phyloP scores from a whole-genome alignment of 805 yeast species.

The Yamadazyma sp. region DNA sequence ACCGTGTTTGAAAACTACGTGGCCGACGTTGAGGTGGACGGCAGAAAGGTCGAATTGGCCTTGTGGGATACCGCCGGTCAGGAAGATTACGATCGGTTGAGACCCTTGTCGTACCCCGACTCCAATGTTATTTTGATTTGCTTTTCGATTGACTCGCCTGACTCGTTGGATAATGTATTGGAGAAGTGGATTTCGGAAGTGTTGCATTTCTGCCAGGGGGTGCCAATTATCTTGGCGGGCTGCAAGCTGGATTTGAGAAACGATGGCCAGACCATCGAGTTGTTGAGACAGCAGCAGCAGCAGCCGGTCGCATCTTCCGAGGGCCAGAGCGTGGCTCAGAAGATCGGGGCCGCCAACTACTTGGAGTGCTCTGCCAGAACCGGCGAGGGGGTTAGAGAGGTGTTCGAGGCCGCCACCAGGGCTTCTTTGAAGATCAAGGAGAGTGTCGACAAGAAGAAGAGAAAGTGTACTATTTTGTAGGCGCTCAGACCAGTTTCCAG shows the following conservation, averaged over 20 bases:
- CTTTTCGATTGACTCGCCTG: conserved; percentile 88
- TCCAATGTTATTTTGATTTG: conserved; percentile 89
- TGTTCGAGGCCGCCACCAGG: conserved; percentile 88
- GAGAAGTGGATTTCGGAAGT: conserved; percentile 97
- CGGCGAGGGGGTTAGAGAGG: conserved; percentile 90
- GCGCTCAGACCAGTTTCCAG: no score
- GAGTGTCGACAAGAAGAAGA: conserved; percentile 57
- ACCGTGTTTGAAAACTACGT: conserved; percentile 97
- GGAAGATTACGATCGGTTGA: conserved; percentile 93
- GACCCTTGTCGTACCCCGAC: conserved; percentile 91
- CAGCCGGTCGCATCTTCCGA: conserved; percentile 80
- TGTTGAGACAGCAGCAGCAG: conserved; percentile 69
- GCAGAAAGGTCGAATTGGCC: conserved; percentile 77
- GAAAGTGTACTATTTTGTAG: conserved; percentile 67
- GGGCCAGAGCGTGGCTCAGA: conserved; percentile 84
- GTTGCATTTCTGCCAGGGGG: conserved; percentile 89
- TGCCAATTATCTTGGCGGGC: conserved; percentile 89
- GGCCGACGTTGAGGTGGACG: conserved; percentile 78
- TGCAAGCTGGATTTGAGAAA: conserved; percentile 88
- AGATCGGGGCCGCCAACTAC: conserved; percentile 83
- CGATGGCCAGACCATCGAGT: conserved; percentile 75
- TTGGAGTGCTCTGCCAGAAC: conserved; percentile 92
- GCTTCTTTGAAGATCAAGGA: conserved; percentile 77
- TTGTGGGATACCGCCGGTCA: conserved; percentile 99
- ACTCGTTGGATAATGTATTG: conserved; percentile 88